phyloP scores from a whole-genome alignment of 2,329 filamentous ascomycete species.

The Botrytis tulipae region DNA sequence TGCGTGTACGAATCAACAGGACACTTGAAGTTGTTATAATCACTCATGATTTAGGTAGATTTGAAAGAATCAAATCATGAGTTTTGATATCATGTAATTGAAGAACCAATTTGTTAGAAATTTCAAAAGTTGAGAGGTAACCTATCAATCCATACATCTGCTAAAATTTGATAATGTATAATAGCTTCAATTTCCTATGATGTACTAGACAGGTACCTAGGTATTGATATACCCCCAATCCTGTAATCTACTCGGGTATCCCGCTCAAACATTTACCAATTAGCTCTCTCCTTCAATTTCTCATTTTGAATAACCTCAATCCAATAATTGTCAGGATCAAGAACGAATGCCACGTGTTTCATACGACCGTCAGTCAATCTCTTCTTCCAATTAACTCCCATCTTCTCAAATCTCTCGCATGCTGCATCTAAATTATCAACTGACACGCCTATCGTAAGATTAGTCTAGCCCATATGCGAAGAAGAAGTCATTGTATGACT shows the following conservation, averaged over 20 bases:
- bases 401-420: slow-evolving; percentile 79
- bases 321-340: slow-evolving; percentile 86
- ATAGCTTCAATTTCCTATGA: background rate
- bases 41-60: too few species aligned
- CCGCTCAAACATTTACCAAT: slow-evolving; percentile 27
- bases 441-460: slow-evolving; percentile 56
- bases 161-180: background rate
- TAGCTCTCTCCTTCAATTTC: slow-evolving; percentile 48
- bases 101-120: too few species aligned
- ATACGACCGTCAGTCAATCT: slow-evolving; percentile 85
- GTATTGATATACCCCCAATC: background rate
- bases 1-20: too few species aligned
- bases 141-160: too few species aligned
- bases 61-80: too few species aligned
- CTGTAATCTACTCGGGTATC: background rate
- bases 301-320: slow-evolving; percentile 79
- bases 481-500: slow-evolving; percentile 40
- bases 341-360: slow-evolving; percentile 89
- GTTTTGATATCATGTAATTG: too few species aligned
- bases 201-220: background rate
- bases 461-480: background rate
- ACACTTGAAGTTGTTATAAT: too few species aligned
- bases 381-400: slow-evolving; percentile 91
- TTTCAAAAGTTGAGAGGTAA: too few species aligned
- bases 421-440: slow-evolving; percentile 89